These are phyloP conservation scores for Populus simonii DNA, from an alignment of 345 rosid genomes.

Conservation along the genomic window DNA sequence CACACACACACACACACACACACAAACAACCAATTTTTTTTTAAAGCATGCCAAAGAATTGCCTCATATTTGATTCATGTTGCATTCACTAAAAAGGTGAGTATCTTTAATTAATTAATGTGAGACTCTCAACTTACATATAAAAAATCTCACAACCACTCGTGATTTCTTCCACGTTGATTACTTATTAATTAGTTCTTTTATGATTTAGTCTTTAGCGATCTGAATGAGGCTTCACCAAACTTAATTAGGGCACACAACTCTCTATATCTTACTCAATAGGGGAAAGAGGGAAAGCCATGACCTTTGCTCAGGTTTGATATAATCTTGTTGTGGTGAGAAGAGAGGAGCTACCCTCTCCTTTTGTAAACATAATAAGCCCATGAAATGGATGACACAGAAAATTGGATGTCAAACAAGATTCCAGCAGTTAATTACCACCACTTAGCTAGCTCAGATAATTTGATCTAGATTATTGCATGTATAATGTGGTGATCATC, in stretches of 20 bases:
- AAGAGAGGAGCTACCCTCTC: neutral
- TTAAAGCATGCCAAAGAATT: no score
- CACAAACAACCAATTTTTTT: no score
- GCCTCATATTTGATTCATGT: no score
- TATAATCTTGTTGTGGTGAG: neutral
- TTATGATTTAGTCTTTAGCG: neutral
- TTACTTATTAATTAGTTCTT: neutral
- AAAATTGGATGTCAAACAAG: neutral
- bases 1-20: no score
- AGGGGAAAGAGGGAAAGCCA: no score
- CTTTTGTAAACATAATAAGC: no score
- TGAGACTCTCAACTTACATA: neutral
- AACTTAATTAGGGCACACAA: neutral
- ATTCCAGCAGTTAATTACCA: neutral
- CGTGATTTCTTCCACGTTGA: neutral
- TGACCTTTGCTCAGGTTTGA: no score
- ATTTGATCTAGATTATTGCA: neutral
- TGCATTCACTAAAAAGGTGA: neutral
- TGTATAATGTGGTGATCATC: neutral
- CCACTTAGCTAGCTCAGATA: neutral
- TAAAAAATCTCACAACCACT: neutral
- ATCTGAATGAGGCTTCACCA: neutral
- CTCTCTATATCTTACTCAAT: no score
- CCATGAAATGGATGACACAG: neutral
- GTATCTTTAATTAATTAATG: neutral